Percentiles rank a stretch among this genome's conserved stretches.
Evolutionary conservation across 345 rosid genomes (phyloP).

Genomic region (Rhizophora mangle): DNA sequence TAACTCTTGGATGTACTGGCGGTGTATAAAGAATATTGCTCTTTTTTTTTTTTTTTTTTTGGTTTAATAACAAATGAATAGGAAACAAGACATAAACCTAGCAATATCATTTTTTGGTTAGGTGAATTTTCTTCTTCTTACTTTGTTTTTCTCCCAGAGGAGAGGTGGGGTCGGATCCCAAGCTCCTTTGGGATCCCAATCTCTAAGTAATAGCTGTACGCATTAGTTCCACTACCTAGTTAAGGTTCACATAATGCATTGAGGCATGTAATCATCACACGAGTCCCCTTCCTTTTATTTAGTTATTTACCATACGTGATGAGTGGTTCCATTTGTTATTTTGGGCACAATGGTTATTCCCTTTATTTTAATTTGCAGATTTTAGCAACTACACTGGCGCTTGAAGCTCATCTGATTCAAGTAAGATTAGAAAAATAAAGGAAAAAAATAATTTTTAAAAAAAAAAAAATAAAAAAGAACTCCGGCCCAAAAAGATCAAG

Average conservation of each 20-base stretch:
- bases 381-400: neutral
- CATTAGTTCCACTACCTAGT: neutral
- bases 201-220: no score
- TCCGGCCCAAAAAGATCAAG: slow-evolving; percentile 17
- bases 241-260: neutral
- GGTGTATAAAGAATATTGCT: no score
- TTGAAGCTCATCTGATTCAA: neutral
- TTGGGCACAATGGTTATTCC: neutral
- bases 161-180: no score
- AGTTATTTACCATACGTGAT: neutral
- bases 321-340: neutral
- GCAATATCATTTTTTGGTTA: no score
- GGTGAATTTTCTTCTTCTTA: no score
- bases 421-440: neutral
- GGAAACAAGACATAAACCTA: no score
- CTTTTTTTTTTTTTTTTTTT: no score
- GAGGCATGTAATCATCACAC: neutral
- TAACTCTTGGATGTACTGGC: no score
- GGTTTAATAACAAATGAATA: no score
- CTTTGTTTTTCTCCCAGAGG: no score
- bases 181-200: no score
- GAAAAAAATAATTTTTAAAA: neutral
- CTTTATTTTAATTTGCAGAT: neutral
- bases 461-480: neutral
- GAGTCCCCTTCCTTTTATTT: neutral